Percentiles rank a stretch among this genome's conserved stretches.
phyloP scores from a whole-genome alignment of 805 yeast species.

The Barnettozyma populi region DNA sequence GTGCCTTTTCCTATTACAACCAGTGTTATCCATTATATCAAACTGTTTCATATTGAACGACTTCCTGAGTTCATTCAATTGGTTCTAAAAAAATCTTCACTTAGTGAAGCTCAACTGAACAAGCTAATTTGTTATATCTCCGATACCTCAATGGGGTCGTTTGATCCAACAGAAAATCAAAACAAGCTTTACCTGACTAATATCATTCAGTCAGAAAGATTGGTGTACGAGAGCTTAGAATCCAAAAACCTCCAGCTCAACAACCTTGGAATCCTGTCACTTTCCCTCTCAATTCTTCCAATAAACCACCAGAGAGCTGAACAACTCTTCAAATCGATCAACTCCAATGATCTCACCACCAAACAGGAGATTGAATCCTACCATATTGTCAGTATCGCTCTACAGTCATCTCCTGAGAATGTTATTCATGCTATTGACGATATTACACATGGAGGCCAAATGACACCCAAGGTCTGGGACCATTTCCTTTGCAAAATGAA shows the following conservation, averaged over 20 bases:
- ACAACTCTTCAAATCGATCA: not conserved
- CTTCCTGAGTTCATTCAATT: slow-evolving; percentile 3
- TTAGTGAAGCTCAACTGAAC: slow-evolving; percentile 8
- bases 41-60: slow-evolving; percentile 10
- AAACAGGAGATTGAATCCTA: slow-evolving; percentile 1
- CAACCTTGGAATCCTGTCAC: slow-evolving; percentile 1
- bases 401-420: slow-evolving; percentile 1
- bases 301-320: not conserved
- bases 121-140: slow-evolving; percentile 7
- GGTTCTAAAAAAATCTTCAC: slow-evolving; percentile 2
- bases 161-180: slow-evolving; percentile 1
- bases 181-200: not conserved
- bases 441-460: not conserved
- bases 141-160: slow-evolving; percentile 6
- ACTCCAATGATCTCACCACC: not conserved
- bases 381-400: not conserved
- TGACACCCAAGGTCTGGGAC: slow-evolving; percentile 6
- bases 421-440: slow-evolving; percentile 5
- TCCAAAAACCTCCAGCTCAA: not conserved
- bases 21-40: slow-evolving; percentile 12
- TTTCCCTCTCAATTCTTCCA: not conserved
- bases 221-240: not conserved
- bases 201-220: not conserved
- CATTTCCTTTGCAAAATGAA: not conserved
- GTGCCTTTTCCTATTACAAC: not conserved